Evolutionary conservation across 257 asterid genomes (phyloP), one percentile per base, ranked within the genome.

Genomic region (Solanum tarapatanum): DNA sequence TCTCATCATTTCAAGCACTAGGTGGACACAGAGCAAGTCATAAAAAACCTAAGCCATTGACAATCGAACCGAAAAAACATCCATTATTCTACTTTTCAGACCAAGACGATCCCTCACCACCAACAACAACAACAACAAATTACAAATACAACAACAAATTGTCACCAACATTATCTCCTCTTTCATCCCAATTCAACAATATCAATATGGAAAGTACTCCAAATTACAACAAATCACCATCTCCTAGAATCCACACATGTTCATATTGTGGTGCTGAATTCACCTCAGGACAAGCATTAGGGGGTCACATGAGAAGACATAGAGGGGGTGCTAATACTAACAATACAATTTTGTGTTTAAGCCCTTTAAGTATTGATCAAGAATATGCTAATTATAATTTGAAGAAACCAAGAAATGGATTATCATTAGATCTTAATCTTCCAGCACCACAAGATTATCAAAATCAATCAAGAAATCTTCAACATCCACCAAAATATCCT

Each of bases 1-100:
- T 96, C 80, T 88, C 93, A 72, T 96, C 99, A 0, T 97, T 97
- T 82, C 99, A 97, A 90, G 99, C 99, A 10, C 86, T 97, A 5
- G 99, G 99, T 2, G 99, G 99, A 0, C 99, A 97, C 82, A 91
- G 99, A 1, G 98, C 99, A 2, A 96, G 99, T 64, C 94, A 92
- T 73, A 92, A 77, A 74, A 92, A 90, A 84, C 90, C 90, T 7
- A 92, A 90, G 60, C 73, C 84, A 86, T 30, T 88, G 8, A 87
- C 89, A 6, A 30, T 33, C 9, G 89, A 83, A 16, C 88, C 83
- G 6, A 88, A 84, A 32, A 90, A 87, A 75, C 23, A 84, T 37
- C 8, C 83, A 37, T 77, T 30, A 1, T 41, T 72, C 13, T 76
- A 76, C 13, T 77, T 86, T 5, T 91, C 91, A 5, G 90, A 88